Base-by-base conservation (phyloP, 2,329 filamentous ascomycete species). In the Berkeleyomyces basicola region DNA sequence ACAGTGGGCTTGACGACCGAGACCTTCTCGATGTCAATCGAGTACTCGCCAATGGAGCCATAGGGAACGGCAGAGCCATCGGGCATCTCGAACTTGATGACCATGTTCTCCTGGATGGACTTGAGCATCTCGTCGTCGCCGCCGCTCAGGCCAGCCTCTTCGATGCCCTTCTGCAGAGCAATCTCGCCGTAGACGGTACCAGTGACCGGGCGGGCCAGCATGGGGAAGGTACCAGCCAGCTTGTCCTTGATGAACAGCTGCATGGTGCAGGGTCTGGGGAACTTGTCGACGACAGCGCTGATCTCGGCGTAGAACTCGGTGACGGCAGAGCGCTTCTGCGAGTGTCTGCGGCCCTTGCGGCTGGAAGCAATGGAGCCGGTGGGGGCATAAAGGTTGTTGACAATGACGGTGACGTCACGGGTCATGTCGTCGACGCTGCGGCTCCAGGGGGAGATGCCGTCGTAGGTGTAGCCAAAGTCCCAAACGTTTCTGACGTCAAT, bases 121-220 rank as follows among this genome's bases (percentile, higher is more conserved):
- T 40, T 36, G 3, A 63, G 40, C 61, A 62, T 65, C 23, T 62
- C 59, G 9, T 59, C 16, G 23, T 33, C 57, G 53, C 7, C 11
- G 51, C 31, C 51, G n/a, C n/a, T 31, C 6, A 64, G 68, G 42
- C 84, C 84, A 0, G 82, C 84, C 2, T 77, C 67, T 69, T 87
- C 84, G 72, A 90, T 86, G 7, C 87, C 87, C 67, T 85, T 83
- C 65, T 75, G 73, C 59, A 78, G 72, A 58, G 77, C 73, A 44
- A 74, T 69, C 33, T 68, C 68, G 36, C 71, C 73, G 63, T 73
- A 66, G 4, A 71, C 57, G 37, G 65, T 69, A 58, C 73, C 74
- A 10, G 62, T 65, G 1, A 67, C 64, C 31, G 73, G 74, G 66
- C 72, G 71, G 63, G 67, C 67, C 71, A 75, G 72, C 58, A 76